Conservation (phyloP, 2,329 filamentous ascomycete species). For the Emmonsiellopsis sp. region DNA sequence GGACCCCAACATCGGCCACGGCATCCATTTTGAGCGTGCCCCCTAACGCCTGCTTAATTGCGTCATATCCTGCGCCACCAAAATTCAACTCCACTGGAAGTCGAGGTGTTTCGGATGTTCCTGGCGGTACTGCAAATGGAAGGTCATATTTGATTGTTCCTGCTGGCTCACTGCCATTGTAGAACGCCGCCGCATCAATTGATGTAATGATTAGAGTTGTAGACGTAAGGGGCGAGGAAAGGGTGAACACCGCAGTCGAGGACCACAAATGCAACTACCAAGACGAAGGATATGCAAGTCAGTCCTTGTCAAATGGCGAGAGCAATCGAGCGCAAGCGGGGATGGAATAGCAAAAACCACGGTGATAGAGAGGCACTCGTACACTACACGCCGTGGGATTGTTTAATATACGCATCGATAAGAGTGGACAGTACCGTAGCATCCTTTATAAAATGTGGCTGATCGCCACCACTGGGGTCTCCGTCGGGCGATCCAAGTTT, state of each 20-base stretch:
- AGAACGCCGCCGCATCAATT: slow-evolving; percentile 77
- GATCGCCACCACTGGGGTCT: slow-evolving; percentile 34
- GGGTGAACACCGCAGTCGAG: slow-evolving; percentile 74
- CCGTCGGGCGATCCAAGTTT: slow-evolving; percentile 47
- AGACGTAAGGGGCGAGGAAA: slow-evolving; percentile 66
- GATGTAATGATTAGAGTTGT: slow-evolving; percentile 68
- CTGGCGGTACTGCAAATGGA: slow-evolving; percentile 69
- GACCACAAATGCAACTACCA: slow-evolving; percentile 65
- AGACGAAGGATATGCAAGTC: slow-evolving; percentile 5
- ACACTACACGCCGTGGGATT: slow-evolving; percentile 2
- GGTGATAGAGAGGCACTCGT: neutral
- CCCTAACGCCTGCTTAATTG: slow-evolving; percentile 69
- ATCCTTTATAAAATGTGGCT: slow-evolving; percentile 67
- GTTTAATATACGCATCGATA: slow-evolving; percentile 12
- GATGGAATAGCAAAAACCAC: neutral
- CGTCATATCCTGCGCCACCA: slow-evolving; percentile 72
- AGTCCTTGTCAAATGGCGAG: slow-evolving; percentile 1
- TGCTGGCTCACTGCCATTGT: slow-evolving; percentile 68
- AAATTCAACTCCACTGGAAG: slow-evolving; percentile 76
- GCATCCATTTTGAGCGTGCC: slow-evolving; percentile 72
- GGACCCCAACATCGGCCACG: slow-evolving; percentile 63
- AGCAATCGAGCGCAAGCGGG: neutral
- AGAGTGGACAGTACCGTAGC: slow-evolving; percentile 49
- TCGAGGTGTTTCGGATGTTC: slow-evolving; percentile 60
- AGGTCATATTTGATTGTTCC: slow-evolving; percentile 67